Evolutionary conservation across 495 filamentous ascomycete genomes (phyloP).

Genomic region (Tuber melanosporum): DNA sequence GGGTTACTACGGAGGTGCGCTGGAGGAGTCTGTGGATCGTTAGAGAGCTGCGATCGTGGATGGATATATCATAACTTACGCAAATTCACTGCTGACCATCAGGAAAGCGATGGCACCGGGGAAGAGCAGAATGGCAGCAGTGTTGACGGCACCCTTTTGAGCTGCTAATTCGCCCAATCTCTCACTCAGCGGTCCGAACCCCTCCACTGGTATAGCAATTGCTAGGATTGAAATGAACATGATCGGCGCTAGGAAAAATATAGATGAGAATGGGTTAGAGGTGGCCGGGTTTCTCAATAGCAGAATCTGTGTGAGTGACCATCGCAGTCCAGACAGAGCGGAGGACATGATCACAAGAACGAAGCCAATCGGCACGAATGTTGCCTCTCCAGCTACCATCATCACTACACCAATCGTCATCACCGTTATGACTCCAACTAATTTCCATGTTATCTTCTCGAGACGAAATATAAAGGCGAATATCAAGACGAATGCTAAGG

Average conservation of each 20-base stretch:
- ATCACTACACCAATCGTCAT: constrained; percentile 96
- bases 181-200: constrained; percentile 56
- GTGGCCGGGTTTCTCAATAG: constrained; percentile 91
- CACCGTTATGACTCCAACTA: constrained; percentile 77
- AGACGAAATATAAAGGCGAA: constrained; percentile 95
- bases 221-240: constrained; percentile 82
- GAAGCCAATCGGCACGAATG: constrained; percentile 81
- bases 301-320: constrained; percentile 93
- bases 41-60: neutral
- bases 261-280: constrained; percentile 90
- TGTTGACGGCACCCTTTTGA: constrained; percentile 56
- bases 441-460: constrained; percentile 74
- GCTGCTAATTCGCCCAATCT: constrained; percentile 58
- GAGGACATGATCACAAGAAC: constrained; percentile 83
- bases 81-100: constrained; percentile 96
- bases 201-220: constrained; percentile 83
- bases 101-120: constrained; percentile 87
- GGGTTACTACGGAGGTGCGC: constrained; percentile 90
- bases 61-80: constrained; percentile 41
- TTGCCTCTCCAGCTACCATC: constrained; percentile 94
- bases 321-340: constrained; percentile 94
- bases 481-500: constrained; percentile 85
- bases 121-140: constrained; percentile 67
- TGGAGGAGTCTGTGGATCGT: constrained; percentile 58
- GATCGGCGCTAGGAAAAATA: constrained; percentile 92